A percentile compares a stretch with the other conserved stretches of the same genome.
phyloP scores from a whole-genome alignment of 768 basidiomycete species.

The Podaxis mareebaensis region DNA sequence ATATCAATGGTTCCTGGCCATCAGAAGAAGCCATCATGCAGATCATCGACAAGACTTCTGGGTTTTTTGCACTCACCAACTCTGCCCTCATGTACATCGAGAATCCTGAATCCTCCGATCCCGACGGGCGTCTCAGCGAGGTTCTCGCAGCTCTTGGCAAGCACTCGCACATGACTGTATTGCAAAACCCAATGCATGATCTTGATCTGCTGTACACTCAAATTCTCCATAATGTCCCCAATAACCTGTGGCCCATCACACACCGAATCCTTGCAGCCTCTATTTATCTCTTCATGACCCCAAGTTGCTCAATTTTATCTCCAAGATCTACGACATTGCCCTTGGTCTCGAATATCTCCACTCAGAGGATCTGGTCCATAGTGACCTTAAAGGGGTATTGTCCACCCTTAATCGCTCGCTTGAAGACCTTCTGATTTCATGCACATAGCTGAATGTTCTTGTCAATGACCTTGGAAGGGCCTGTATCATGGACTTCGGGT shows the following conservation, averaged over 20 bases:
- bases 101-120: background rate
- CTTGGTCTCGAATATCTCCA: constrained; percentile 17
- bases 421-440: background rate
- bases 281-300: background rate
- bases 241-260: background rate
- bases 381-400: constrained; percentile 21
- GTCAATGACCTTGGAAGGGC: constrained; percentile 13
- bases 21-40: background rate
- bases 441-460: constrained; percentile 18
- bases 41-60: background rate
- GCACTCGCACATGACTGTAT: background rate
- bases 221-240: background rate
- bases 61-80: background rate
- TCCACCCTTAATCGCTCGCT: background rate
- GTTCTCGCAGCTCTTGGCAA: background rate
- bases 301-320: background rate
- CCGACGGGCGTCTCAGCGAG: background rate
- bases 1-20: background rate
- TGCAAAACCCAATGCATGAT: background rate
- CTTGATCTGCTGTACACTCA: background rate
- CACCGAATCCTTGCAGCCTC: background rate
- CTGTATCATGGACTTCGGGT: constrained; percentile 20
- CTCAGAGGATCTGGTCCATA: constrained; percentile 14
- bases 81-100: background rate
- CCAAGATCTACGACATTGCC: constrained; percentile 15